These are phyloP conservation scores for Rhamnella rubrinervis DNA, from an alignment of 331 rosid species.

Conservation along the genomic window DNA sequence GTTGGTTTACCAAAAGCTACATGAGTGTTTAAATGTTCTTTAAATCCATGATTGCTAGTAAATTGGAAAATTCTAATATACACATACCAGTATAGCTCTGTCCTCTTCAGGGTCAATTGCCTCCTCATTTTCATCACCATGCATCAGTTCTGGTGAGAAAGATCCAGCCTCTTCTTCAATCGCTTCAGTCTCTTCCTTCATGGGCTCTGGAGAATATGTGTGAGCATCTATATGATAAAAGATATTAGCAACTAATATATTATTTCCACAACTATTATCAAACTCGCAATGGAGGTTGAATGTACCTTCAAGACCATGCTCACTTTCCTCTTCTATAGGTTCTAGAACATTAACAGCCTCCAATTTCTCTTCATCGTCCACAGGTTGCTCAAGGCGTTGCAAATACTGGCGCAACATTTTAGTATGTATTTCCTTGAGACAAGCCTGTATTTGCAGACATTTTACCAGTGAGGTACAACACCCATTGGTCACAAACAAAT, in stretches of 20 bases:
- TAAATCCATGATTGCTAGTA: constrained; percentile 12
- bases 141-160: constrained; percentile 82
- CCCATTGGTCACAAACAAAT: constrained; percentile 1
- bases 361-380: constrained; percentile 49
- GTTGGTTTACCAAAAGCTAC: neutral
- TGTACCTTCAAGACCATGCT: constrained; percentile 54
- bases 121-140: constrained; percentile 80
- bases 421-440: constrained; percentile 85
- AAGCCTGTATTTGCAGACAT: constrained; percentile 61
- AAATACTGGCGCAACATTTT: constrained; percentile 80
- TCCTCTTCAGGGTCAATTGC: constrained; percentile 96
- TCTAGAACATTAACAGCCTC: constrained; percentile 34
- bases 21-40: neutral
- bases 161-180: constrained; percentile 77
- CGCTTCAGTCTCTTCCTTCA: constrained; percentile 54
- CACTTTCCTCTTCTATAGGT: constrained; percentile 46
- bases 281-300: constrained; percentile 3
- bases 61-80: neutral
- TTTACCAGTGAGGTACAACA: constrained; percentile 20
- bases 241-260: constrained; percentile 10
- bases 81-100: constrained; percentile 71
- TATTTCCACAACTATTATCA: constrained; percentile 1
- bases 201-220: constrained; percentile 71
- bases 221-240: constrained; percentile 42
- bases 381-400: constrained; percentile 64